These are phyloP conservation scores for Mycena galopus DNA, from an alignment of 768 basidiomycete genomes.

Conservation along the genomic window DNA sequence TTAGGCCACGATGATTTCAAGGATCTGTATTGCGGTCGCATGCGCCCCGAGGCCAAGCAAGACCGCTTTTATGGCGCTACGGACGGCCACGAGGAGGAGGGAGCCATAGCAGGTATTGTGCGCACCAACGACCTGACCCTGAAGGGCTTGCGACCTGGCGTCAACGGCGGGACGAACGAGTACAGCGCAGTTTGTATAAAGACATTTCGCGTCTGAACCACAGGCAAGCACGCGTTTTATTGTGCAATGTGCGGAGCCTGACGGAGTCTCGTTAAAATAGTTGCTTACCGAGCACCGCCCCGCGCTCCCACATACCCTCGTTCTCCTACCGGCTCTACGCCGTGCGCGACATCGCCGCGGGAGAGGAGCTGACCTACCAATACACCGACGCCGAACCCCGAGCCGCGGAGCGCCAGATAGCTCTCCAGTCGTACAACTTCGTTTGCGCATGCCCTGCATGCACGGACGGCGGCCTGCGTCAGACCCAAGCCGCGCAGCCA, in stretches of 20 bases:
- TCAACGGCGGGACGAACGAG: constrained; percentile 22
- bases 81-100: constrained; percentile 48
- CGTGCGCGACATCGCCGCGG: constrained; percentile 43
- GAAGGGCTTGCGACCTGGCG: constrained; percentile 32
- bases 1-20: too few species aligned
- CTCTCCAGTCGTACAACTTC: constrained; percentile 47
- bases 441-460: constrained; percentile 50
- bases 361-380: constrained; percentile 49
- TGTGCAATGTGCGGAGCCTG: not conserved
- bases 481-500: too few species aligned
- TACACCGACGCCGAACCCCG: constrained; percentile 39
- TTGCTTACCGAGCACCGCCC: constrained; percentile 38
- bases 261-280: not conserved
- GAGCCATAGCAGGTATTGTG: constrained; percentile 48
- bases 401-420: constrained; percentile 42
- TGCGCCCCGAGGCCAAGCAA: constrained; percentile 44
- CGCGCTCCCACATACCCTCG: constrained; percentile 41
- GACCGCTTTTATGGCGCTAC: constrained; percentile 46
- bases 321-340: constrained; percentile 48
- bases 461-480: too few species aligned
- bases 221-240: constrained; percentile 36
- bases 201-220: constrained; percentile 48
- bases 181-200: constrained; percentile 46
- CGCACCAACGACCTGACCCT: constrained; percentile 50
- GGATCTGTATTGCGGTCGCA: too few species aligned